A percentile compares a stretch with the other conserved stretches of the same genome.
Evolutionary conservation across 495 filamentous ascomycete species (phyloP).

Genomic region (Recurvomyces mirabilis): DNA sequence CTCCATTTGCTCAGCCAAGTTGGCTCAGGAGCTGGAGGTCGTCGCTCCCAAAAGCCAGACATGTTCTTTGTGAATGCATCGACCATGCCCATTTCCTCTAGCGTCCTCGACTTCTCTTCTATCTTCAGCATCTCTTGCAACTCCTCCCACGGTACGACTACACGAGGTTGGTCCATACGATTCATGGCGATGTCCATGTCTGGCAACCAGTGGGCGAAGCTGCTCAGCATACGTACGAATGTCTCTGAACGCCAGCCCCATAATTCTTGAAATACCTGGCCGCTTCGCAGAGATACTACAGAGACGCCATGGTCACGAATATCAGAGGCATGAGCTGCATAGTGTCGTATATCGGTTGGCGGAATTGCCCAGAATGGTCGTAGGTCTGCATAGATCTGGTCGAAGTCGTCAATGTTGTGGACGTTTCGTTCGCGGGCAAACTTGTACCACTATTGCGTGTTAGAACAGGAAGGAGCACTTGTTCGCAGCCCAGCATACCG

Average conservation of each 20-base stretch:
- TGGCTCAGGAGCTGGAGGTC: slow-evolving; percentile 3
- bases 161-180: slow-evolving; percentile 79
- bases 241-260: slow-evolving; percentile 54
- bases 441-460: slow-evolving; percentile 42
- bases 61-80: slow-evolving; percentile 33
- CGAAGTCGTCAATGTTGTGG: slow-evolving; percentile 59
- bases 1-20: slow-evolving; percentile 5
- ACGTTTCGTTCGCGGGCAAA: slow-evolving; percentile 50
- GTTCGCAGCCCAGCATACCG: background rate
- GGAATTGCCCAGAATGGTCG: slow-evolving; percentile 58
- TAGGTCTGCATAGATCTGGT: slow-evolving; percentile 56
- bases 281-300: slow-evolving; percentile 53
- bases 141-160: slow-evolving; percentile 63
- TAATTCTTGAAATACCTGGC: slow-evolving; percentile 44
- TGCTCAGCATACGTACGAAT: slow-evolving; percentile 59
- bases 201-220: slow-evolving; percentile 63
- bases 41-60: slow-evolving; percentile 5
- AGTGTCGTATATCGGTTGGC: slow-evolving; percentile 42
- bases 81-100: slow-evolving; percentile 28
- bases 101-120: slow-evolving; percentile 39
- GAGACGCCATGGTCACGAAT: slow-evolving; percentile 55
- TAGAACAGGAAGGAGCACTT: no score
- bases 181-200: slow-evolving; percentile 95
- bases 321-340: slow-evolving; percentile 48
- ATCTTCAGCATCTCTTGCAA: slow-evolving; percentile 45